Evolutionary conservation across 805 yeast species (phyloP).

Genomic region (Lipomyces kockii): DNA sequence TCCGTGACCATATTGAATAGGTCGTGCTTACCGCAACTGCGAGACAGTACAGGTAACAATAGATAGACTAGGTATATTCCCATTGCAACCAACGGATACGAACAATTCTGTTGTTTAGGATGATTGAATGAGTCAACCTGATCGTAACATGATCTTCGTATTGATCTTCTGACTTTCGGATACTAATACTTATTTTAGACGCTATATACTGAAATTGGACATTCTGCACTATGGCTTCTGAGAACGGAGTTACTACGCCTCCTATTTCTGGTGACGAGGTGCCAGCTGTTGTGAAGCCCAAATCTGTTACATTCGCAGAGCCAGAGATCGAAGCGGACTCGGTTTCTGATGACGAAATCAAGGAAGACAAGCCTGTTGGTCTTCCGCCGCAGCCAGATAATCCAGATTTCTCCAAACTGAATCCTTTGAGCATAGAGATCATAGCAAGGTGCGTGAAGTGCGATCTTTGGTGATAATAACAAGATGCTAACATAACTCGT

Average conservation of each 20-base stretch:
- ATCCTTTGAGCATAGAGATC: slow-evolving; percentile 92
- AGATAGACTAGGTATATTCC: neutral
- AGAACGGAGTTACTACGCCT: slow-evolving; percentile 33
- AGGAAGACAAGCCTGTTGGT: slow-evolving; percentile 96
- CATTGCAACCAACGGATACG: neutral
- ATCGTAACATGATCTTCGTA: neutral
- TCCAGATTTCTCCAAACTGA: slow-evolving; percentile 79
- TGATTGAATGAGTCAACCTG: neutral
- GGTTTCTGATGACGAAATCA: slow-evolving; percentile 66
- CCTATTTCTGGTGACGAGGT: slow-evolving; percentile 33
- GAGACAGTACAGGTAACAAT: neutral
- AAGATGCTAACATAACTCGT: slow-evolving; percentile 13
- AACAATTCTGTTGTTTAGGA: neutral
- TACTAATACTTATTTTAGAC: neutral
- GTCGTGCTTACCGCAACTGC: neutral
- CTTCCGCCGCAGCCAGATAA: slow-evolving; percentile 93
- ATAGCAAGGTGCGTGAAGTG: slow-evolving; percentile 56
- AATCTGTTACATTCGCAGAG: slow-evolving; percentile 83
- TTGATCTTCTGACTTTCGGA: neutral
- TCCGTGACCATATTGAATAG: neutral
- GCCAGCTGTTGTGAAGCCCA: slow-evolving; percentile 52
- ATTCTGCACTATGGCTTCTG: slow-evolving; percentile 22
- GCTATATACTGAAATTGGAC: neutral
- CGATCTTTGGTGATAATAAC: neutral
- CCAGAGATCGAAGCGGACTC: slow-evolving; percentile 61